A percentile compares a stretch with the other conserved stretches of the same genome.
Conservation (phyloP, 169 alveolate genomes). For the Theileria equi region DNA sequence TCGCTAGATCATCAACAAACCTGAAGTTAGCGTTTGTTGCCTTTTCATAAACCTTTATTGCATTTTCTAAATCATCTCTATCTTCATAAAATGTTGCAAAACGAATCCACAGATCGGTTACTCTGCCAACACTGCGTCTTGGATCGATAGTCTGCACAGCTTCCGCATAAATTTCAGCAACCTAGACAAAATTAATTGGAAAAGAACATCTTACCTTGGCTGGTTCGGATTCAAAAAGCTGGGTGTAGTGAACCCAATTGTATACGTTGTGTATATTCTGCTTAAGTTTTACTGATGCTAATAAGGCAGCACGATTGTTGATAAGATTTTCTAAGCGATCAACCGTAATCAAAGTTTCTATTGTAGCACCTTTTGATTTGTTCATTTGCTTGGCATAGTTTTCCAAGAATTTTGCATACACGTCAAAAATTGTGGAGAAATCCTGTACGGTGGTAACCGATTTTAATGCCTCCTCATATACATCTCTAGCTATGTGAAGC, state of each 20-base stretch:
- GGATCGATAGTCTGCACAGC: conserved; percentile 79
- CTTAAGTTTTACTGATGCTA: conserved; percentile 77
- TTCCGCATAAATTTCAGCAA: conserved; percentile 51
- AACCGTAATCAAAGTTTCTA: conserved; percentile 61
- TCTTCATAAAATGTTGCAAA: conserved; percentile 76
- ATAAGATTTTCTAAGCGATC: conserved; percentile 74
- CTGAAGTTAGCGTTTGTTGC: conserved; percentile 69
- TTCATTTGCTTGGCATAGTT: conserved; percentile 69
- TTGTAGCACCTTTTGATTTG: conserved; percentile 6
- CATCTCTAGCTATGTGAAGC: conserved; percentile 80
- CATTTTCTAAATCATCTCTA: conserved; percentile 66
- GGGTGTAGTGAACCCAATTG: conserved; percentile 85
- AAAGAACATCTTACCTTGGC: background rate
- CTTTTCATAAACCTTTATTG: conserved; percentile 63
- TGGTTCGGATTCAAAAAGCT: conserved; percentile 39
- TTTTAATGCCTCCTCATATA: conserved; percentile 83
- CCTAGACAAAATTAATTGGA: background rate
- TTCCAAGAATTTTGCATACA: conserved; percentile 84
- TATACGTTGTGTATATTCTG: conserved; percentile 89
- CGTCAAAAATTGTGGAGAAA: conserved; percentile 82
- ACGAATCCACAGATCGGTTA: conserved; percentile 73
- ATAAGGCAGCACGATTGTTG: conserved; percentile 74
- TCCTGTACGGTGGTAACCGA: conserved; percentile 85
- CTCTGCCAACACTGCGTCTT: conserved; percentile 73
- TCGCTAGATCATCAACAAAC: conserved; percentile 78